A percentile compares a stretch with the other conserved stretches of the same genome.
These are phyloP conservation scores for Fusarium lateritium DNA, from an alignment of 2,329 filamentous ascomycete genomes.

Conservation along the genomic window DNA sequence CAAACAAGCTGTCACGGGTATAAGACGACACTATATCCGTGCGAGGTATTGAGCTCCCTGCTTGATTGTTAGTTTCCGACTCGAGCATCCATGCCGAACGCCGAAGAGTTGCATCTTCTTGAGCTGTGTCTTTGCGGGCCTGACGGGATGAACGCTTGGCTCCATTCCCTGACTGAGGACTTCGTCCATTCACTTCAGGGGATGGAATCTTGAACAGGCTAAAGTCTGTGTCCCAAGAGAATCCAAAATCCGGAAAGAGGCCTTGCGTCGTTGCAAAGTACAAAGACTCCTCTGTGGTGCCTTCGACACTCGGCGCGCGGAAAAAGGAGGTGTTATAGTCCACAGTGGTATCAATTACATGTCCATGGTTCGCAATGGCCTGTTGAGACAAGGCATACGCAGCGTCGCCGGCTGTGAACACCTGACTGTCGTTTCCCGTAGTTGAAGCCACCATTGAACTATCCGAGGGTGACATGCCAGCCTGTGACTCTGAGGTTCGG, in stretches of 20 bases:
- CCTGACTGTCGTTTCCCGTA: conserved; percentile 36
- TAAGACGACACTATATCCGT: conserved; percentile 26
- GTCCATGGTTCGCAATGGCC: conserved; percentile 27
- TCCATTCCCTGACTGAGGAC: conserved; percentile 28
- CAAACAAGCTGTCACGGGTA: conserved; percentile 45
- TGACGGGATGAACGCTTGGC: conserved; percentile 37
- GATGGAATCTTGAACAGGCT: conserved; percentile 31
- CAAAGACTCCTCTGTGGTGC: conserved; percentile 30
- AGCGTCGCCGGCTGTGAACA: conserved; percentile 36
- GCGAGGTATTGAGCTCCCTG: conserved; percentile 9
- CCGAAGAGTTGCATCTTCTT: conserved; percentile 21
- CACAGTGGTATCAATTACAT: conserved; percentile 27
- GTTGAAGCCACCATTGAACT: conserved; percentile 43
- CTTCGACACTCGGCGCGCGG: conserved; percentile 29
- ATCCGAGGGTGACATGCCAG: conserved; percentile 44
- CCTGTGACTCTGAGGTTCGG: conserved; percentile 46
- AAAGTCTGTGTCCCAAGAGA: conserved; percentile 44
- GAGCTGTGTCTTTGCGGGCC: conserved; percentile 26
- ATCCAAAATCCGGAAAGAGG: conserved; percentile 40
- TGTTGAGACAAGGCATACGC: conserved; percentile 33
- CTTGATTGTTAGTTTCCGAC: conserved; percentile 23
- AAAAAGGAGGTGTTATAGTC: conserved; percentile 42
- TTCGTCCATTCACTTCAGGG: conserved; percentile 23
- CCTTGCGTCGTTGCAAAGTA: conserved; percentile 32
- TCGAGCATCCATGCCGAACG: conserved; percentile 41